A percentile compares a stretch with the other conserved stretches of the same genome.
Evolutionary conservation across 345 rosid genomes (phyloP).

Genomic region (Dipteronia sinensis): DNA sequence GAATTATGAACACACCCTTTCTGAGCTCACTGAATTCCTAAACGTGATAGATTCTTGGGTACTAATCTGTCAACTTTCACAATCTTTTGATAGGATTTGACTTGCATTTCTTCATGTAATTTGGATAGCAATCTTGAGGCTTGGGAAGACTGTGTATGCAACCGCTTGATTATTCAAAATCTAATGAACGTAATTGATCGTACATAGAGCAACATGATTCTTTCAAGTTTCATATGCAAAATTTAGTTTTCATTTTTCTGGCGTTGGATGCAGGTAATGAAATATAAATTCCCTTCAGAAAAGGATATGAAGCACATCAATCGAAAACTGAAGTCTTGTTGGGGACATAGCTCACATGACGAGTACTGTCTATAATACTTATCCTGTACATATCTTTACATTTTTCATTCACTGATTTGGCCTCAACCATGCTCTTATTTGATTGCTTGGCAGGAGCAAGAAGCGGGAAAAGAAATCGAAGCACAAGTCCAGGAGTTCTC

Average conservation of each 20-base stretch:
- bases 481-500: conserved; percentile 71
- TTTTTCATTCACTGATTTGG: neutral
- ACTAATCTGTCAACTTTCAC: conserved; percentile 14
- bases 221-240: neutral
- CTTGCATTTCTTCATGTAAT: neutral
- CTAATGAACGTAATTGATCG: neutral
- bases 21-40: conserved; percentile 60
- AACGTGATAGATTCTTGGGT: conserved; percentile 66
- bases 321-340: conserved; percentile 88
- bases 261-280: conserved; percentile 46
- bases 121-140: neutral
- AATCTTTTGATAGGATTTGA: neutral
- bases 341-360: conserved; percentile 80
- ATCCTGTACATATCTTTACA: neutral
- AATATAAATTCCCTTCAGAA: conserved; percentile 77
- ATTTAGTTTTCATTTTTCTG: conserved; percentile 17
- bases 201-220: neutral
- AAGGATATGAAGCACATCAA: conserved; percentile 97
- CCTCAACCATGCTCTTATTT: conserved; percentile 8
- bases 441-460: conserved; percentile 50
- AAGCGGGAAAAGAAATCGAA: conserved; percentile 90
- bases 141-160: neutral
- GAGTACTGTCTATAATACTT: conserved; percentile 50
- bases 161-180: neutral
- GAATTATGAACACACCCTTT: conserved; percentile 49